Evolutionary conservation across 108 stramenopile genomes (phyloP), one percentile per base, ranked within the genome.

Genomic region (Mediolabrus comicus): DNA sequence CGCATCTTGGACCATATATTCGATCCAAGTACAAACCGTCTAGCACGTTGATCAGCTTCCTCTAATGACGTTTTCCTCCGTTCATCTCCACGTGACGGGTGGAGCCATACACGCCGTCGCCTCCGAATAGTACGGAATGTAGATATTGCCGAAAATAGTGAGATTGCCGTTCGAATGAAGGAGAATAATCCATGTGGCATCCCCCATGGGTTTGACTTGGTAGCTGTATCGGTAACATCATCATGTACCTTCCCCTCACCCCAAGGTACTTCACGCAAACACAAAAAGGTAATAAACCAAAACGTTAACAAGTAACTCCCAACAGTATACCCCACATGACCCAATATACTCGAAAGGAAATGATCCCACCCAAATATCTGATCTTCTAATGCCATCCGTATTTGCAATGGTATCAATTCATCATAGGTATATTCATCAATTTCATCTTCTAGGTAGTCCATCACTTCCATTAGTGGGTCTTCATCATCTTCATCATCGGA

Each of bases 341-440:
- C 91, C 24, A 89, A 65, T 34, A 87, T 71, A 51, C 33, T 64
- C n/a, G 78, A 80, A 0, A 83, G 74, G 51, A 92, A 81, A 60
- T 92, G 86, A 43, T 84, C 81, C 91, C 88, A 92, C 8, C 88
- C 91, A 68, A 92, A 89, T 6, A 92, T 69, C 56, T 74, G 82
- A 53, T 89, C 85, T 64, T 92, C 91, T 49, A 92, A 51, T 11
- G 86, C 88, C 51, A 89, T 70, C 31, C 85, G 74, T 33, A 92
- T 58, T 16, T 88, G 85, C 9, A 89, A 46, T 9, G 91, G 91
- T 25, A 90, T 80, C n/a, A 90, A 53, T 35, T 90, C 89, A 26
- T 87, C 84, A 53, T 87, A 79, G 25, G 86, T 77, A 38, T 81
- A 60, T 31, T 67, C 75, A 33, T 90, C 89, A 39, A 86, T 75